A percentile compares a stretch with the other conserved stretches of the same genome.
These are phyloP conservation scores for Pseudocercospora fijiensis DNA, from an alignment of 2,329 filamentous ascomycete species.

Conservation along the genomic window DNA sequence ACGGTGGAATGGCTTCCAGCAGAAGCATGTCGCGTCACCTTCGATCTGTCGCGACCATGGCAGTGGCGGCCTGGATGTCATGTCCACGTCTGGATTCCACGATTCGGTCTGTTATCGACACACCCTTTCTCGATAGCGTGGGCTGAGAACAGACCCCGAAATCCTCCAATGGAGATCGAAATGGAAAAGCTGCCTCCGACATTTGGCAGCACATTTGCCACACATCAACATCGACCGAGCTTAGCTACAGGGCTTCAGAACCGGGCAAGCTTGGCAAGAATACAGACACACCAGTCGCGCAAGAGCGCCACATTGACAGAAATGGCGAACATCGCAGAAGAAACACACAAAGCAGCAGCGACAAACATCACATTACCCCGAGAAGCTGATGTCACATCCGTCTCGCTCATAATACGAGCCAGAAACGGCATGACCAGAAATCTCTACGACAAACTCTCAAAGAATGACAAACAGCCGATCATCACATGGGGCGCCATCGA, in stretches of 20 bases:
- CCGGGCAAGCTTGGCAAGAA: slow-evolving; percentile 8
- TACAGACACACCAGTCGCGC: slow-evolving; percentile 10
- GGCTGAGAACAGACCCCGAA: slow-evolving; percentile 51
- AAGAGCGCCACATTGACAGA: slow-evolving; percentile 18
- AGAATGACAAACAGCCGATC: slow-evolving; percentile 61
- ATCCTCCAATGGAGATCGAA: slow-evolving; percentile 35
- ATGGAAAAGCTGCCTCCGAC: slow-evolving; percentile 36
- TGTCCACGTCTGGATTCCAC: slow-evolving; percentile 61
- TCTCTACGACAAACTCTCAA: slow-evolving; percentile 66
- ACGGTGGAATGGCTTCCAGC: slow-evolving; percentile 59
- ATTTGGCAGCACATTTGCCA: slow-evolving; percentile 6
- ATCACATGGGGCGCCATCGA: slow-evolving; percentile 67
- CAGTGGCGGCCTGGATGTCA: slow-evolving; percentile 57
- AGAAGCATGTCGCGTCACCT: slow-evolving; percentile 61
- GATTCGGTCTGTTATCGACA: slow-evolving; percentile 43
- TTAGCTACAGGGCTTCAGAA: slow-evolving; percentile 10
- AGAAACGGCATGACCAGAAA: slow-evolving; percentile 71
- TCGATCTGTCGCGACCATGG: slow-evolving; percentile 57
- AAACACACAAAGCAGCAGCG: slow-evolving; percentile 19
- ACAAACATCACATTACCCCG: slow-evolving; percentile 29
- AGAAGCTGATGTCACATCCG: slow-evolving; percentile 44
- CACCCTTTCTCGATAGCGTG: slow-evolving; percentile 55
- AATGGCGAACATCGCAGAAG: slow-evolving; percentile 23
- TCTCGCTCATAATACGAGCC: slow-evolving; percentile 71
- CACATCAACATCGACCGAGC: slow-evolving; percentile 13